Percentiles rank a stretch among this genome's conserved stretches.
Conservation (phyloP, 441 rosid genomes). For the Mallotus repandus region DNA sequence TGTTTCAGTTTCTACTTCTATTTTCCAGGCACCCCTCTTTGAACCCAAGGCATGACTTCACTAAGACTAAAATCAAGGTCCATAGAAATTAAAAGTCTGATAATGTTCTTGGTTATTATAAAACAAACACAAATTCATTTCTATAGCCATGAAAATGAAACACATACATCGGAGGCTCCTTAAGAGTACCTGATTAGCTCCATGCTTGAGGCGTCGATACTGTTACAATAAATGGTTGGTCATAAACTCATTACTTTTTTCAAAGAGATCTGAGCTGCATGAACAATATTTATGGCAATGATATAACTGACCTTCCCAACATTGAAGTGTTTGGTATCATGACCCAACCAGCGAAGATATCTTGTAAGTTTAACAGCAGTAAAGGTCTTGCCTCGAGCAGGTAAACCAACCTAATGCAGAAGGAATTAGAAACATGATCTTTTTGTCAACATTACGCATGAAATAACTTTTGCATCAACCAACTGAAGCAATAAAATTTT, state of each 20-base stretch:
- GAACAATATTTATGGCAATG: conserved; percentile 11
- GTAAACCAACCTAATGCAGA: conserved; percentile 81
- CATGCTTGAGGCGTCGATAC: conserved; percentile 99
- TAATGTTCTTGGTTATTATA: conserved; percentile 1
- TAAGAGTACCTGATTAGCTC: conserved; percentile 71
- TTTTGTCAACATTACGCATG: neutral
- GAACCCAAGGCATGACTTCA: neutral
- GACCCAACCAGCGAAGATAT: conserved; percentile 99
- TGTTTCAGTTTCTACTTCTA: neutral
- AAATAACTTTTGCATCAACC: neutral
- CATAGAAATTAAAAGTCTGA: conserved; percentile 4
- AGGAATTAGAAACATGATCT: conserved; percentile 21
- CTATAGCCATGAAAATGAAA: neutral
- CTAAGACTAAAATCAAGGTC: neutral
- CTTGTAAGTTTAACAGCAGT: conserved; percentile 98
- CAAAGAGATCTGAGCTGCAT: conserved; percentile 12
- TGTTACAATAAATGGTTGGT: conserved; percentile 38
- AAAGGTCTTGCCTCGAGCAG: conserved; percentile 98
- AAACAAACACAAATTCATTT: neutral
- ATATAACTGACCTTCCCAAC: conserved; percentile 81
- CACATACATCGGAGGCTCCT: neutral
- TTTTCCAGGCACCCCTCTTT: neutral
- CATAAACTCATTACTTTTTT: conserved; percentile 22
- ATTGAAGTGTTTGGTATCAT: conserved; percentile 96
- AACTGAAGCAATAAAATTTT: neutral